phyloP scores from a whole-genome alignment of 1,139 yeast species.

The Hanseniaspora uvarum region DNA sequence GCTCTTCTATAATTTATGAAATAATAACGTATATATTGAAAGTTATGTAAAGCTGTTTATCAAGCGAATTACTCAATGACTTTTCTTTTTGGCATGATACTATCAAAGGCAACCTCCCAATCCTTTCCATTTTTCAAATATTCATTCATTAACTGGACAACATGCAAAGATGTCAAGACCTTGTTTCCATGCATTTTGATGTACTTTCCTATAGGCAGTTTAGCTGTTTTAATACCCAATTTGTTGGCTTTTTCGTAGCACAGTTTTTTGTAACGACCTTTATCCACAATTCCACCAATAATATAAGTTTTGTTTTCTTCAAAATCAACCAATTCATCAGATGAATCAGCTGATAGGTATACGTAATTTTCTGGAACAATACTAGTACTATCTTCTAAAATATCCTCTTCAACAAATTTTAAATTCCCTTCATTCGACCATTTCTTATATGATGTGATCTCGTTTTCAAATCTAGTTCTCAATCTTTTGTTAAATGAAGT shows the following conservation, averaged over 20 bases:
- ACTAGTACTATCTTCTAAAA: constrained; percentile 25
- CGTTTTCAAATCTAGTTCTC: constrained; percentile 55
- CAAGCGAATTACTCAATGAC: constrained; percentile 29
- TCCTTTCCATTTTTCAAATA: constrained; percentile 62
- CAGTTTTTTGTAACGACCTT: constrained; percentile 74
- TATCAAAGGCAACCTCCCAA: constrained; percentile 81
- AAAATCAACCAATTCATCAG: constrained; percentile 49
- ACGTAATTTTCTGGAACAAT: constrained; percentile 34
- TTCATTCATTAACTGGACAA: constrained; percentile 69
- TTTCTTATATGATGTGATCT: constrained; percentile 44
- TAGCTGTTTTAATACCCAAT: constrained; percentile 61
- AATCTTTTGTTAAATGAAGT: constrained; percentile 60
- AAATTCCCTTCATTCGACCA: constrained; percentile 50
- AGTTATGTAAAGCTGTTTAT: too few relatives aligned
- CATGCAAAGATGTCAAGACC: constrained; percentile 90
- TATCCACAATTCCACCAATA: constrained; percentile 93
- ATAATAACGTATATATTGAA: too few relatives aligned
- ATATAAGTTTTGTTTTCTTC: constrained; percentile 66
- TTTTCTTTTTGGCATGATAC: constrained; percentile 75
- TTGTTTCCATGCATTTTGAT: constrained; percentile 74
- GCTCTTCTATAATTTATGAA: background rate
- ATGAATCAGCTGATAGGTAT: constrained; percentile 82
- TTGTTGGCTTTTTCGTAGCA: constrained; percentile 74
- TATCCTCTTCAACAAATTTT: constrained; percentile 41
- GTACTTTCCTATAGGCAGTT: constrained; percentile 79